A percentile compares a stretch with the other conserved stretches of the same genome.
phyloP scores from a whole-genome alignment of 495 filamentous ascomycete genomes.

The Hypoxylon fragiforme region DNA sequence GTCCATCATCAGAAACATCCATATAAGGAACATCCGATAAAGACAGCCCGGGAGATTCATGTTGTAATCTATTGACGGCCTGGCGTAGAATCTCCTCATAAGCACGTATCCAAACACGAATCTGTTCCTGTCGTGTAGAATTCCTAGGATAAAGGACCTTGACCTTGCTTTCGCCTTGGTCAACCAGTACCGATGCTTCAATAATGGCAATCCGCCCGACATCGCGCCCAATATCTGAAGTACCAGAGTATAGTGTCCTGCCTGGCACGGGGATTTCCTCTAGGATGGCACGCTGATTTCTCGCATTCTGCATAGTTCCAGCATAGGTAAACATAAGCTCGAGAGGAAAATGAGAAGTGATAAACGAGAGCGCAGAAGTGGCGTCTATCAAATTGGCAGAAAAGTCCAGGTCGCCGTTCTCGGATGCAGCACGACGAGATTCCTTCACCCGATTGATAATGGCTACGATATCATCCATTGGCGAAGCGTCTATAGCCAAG shows the following conservation, averaged over 20 bases:
- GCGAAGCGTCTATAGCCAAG: conserved; percentile 37
- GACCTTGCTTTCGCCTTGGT: conserved; percentile 62
- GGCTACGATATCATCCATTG: conserved; percentile 44
- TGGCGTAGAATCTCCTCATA: conserved; percentile 59
- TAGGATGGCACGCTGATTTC: conserved; percentile 63
- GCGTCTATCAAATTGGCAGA: conserved; percentile 41
- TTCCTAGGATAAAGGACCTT: conserved; percentile 65
- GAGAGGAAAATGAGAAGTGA: conserved; percentile 60
- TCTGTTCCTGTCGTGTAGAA: conserved; percentile 60
- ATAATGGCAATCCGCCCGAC: conserved; percentile 66
- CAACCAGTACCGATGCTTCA: conserved; percentile 62
- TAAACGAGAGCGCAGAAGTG: conserved; percentile 36
- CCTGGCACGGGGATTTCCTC: conserved; percentile 54
- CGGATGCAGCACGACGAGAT: conserved; percentile 39
- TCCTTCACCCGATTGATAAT: conserved; percentile 49
- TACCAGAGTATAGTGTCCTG: conserved; percentile 41
- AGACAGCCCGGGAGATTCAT: conserved; percentile 56
- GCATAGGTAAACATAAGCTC: conserved; percentile 75
- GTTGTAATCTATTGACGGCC: conserved; percentile 53
- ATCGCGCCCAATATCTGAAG: conserved; percentile 60
- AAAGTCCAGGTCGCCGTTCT: conserved; percentile 51
- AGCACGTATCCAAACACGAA: conserved; percentile 61
- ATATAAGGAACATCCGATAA: conserved; percentile 66
- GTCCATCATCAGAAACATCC: conserved; percentile 59
- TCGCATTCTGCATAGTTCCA: conserved; percentile 64